Percentiles rank a stretch among this genome's conserved stretches.
These are phyloP conservation scores for Xanthoparmelia taractica DNA, from an alignment of 495 filamentous ascomycete species.

Conservation along the genomic window DNA sequence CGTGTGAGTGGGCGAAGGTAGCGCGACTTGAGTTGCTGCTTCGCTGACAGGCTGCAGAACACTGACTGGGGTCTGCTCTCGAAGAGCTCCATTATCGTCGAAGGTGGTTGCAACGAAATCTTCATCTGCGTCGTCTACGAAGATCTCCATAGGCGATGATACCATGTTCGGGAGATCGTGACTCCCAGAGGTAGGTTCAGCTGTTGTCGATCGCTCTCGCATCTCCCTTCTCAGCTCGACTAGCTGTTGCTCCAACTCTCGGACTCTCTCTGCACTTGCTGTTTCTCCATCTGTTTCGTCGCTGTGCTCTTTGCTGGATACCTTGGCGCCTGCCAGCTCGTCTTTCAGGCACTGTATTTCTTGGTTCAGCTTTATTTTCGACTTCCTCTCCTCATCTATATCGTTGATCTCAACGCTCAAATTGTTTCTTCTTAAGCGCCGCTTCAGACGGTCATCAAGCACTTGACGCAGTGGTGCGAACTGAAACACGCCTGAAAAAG, in stretches of 20 bases:
- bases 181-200: constrained; percentile 1
- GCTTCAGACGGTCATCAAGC: constrained; percentile 61
- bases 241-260: constrained; percentile 35
- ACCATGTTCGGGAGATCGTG: neutral
- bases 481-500: constrained; percentile 39
- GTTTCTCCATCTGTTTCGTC: constrained; percentile 7
- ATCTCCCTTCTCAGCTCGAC: constrained; percentile 21
- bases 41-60: constrained; percentile 9
- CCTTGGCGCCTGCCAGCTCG: constrained; percentile 41
- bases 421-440: constrained; percentile 61
- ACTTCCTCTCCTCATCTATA: constrained; percentile 51
- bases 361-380: constrained; percentile 40
- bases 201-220: constrained; percentile 12
- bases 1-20: constrained; percentile 8
- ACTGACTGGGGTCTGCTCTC: neutral
- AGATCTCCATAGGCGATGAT: constrained; percentile 5
- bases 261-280: constrained; percentile 29
- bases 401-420: constrained; percentile 68
- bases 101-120: constrained; percentile 2
- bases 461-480: constrained; percentile 64
- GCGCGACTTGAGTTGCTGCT: constrained; percentile 21
- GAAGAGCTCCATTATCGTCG: constrained; percentile 10
- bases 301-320: constrained; percentile 27
- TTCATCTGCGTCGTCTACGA: constrained; percentile 20
- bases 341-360: constrained; percentile 46